Base-by-base conservation (phyloP, 2,329 filamentous ascomycete genomes). In the Monilinia aucupariae region DNA sequence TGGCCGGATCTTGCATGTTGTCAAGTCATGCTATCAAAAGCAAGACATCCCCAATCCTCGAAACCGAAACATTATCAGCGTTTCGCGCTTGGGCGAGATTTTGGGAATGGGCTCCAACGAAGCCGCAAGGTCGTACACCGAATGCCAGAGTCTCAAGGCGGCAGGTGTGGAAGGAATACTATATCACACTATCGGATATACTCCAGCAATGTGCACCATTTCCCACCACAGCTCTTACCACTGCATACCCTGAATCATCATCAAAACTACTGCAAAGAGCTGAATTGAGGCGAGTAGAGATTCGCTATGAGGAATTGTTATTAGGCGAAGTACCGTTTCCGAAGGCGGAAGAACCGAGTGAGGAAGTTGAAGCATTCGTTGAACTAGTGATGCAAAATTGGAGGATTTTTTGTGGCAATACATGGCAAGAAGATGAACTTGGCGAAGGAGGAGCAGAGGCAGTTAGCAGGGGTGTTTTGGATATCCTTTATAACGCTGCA, bases 401-500 rank as follows among this genome's bases (percentile, higher is more conserved):
- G 94, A 80, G 83, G 56, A 80, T 94, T 41, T 76, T 97, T 9
- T 91, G 89, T 69, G 90, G 92, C 9, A 83, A 87, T 34, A 84
- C 84, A 20, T 97, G 92, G 92, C 82, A 81, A 49, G 89, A 96
- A 67, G 79, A 85, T 61, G 91, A 96, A 68, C 80, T 97, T 34
- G 92, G 91, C 4, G 85, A 88, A 70, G 91, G 90, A 7, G 92
- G 92, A 10, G 89, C 91, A 69, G 85, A 88, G 71, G 85, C 82
- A 27, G 78, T 93, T 22, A 89, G 89, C 66, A 85, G 88, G 61
- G 86, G 86, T 58, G 86, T 96, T 39, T 82, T 99, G 48, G 92
- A 94, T 75, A 90, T 92, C 34, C 81, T 99, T 8, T 99, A 97
- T 75, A 88, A 89, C 47, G 91, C 92, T 27, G 91, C 93, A 9